Base-by-base conservation (phyloP, 768 basidiomycete genomes). In the Gloeopeniophorella convolvens region DNA sequence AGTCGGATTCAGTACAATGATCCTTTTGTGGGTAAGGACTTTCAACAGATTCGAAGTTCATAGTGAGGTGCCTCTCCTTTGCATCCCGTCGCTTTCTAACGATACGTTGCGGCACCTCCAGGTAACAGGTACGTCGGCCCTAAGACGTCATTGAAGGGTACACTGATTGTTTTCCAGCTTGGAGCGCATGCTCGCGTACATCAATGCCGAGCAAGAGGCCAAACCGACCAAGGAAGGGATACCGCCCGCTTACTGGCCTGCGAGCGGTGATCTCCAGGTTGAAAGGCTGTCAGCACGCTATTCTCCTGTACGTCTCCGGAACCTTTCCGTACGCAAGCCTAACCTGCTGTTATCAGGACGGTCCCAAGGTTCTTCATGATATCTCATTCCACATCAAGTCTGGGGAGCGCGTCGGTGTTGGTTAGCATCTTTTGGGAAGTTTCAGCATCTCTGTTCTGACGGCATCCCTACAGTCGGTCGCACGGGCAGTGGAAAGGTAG, bases 191-290 rank as follows among this genome's bases (percentile, higher is more conserved):
- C 66, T 73, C 36, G 75, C 73, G 36, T 81, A 79, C 57, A 60
- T 80, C 28, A 61, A 67, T 12, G 76, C 79, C 42, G 77, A 78
- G 43, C 75, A 77, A 48, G 80, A 82, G 59, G 70, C 74, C 0
- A 64, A 67, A 44, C 54, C 70, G 0, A 66, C 67, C 0, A 52
- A 63, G 16, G 54, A 63, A 4, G 72, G 72, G 3, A 60, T 70
- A 13, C 80, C 80, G 6, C 78, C 80, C 4, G 79, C 80, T 0
- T 74, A 78, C 47, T 82, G 80, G 80, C 80, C 80, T 8, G 68
- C 79, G 0, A 75, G 73, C 23, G 80, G 80, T 4, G 63, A 69
- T 13, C 64, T 81, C 18, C 55, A 63, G 1, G 72, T 78, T 2
- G 72, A 80, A 48, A 71, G 74, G 30, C 62, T 81, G 4, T 73